Percentiles rank a stretch among this genome's conserved stretches.
phyloP scores from a whole-genome alignment of 495 filamentous ascomycete genomes.

The Evansstolkia leycettana region DNA sequence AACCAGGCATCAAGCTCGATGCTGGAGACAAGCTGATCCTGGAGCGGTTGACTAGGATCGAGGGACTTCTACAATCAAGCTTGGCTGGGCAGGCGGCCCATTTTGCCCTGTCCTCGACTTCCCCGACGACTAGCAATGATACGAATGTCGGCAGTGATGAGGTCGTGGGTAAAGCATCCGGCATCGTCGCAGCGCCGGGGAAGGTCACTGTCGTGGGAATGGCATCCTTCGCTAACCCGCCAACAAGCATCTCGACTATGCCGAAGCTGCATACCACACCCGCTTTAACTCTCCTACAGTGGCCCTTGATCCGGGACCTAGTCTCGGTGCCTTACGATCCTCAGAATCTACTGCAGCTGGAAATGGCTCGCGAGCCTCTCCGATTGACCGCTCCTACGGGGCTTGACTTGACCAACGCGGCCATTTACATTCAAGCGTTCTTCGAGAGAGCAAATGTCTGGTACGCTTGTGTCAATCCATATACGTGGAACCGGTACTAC shows the following conservation, averaged over 20 bases:
- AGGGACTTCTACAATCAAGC: constrained; percentile 61
- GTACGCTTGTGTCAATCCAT: constrained; percentile 78
- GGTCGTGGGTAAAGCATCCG: constrained; percentile 30
- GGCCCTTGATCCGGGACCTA: constrained; percentile 66
- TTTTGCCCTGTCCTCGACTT: constrained; percentile 36
- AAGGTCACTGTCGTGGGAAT: constrained; percentile 53
- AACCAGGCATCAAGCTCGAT: constrained; percentile 79
- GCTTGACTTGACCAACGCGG: constrained; percentile 63
- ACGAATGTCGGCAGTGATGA: constrained; percentile 57
- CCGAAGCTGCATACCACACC: constrained; percentile 73
- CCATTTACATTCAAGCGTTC: constrained; percentile 60
- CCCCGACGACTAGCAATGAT: constrained; percentile 59
- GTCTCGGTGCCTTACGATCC: constrained; percentile 67
- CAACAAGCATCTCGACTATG: constrained; percentile 71
- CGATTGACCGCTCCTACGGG: constrained; percentile 43
- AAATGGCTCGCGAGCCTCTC: constrained; percentile 65
- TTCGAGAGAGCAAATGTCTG: constrained; percentile 72
- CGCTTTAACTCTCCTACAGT: constrained; percentile 64
- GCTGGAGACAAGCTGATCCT: constrained; percentile 77
- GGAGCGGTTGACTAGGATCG: constrained; percentile 62
- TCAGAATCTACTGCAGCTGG: constrained; percentile 66
- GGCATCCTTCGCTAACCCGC: constrained; percentile 56
- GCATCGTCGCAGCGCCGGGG: constrained; percentile 28
- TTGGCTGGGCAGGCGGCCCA: constrained; percentile 39
- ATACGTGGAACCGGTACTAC: constrained; percentile 69